Conservation (phyloP, 164 flowering plant species). For the Berberis vulgaris region DNA sequence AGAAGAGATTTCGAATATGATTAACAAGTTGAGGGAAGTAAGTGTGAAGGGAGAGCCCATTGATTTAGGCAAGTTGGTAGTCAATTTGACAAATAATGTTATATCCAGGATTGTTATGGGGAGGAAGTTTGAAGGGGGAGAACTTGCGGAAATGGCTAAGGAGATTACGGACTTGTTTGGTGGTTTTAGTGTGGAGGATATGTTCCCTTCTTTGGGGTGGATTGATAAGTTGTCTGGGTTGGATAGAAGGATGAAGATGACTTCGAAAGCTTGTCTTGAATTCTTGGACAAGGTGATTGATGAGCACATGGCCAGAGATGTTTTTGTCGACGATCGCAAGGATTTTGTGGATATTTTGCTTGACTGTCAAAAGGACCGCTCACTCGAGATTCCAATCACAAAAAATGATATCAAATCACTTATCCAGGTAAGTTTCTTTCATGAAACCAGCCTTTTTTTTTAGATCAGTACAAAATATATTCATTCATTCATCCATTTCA, state of each 20-base stretch:
- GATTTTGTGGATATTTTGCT: constrained; percentile 7
- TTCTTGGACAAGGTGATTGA: constrained; percentile 10
- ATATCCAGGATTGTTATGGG: constrained; percentile 6
- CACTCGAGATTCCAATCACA: not conserved
- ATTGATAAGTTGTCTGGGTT: constrained; percentile 8
- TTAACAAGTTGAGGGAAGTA: constrained; percentile 3
- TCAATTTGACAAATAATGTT: constrained; percentile 1
- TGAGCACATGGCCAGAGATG: not conserved
- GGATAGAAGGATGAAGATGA: constrained; percentile 1
- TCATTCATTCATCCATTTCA: not conserved
- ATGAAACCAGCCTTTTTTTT: not conserved
- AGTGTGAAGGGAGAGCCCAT: not conserved
- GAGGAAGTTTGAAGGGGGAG: not conserved
- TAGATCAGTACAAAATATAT: not conserved
- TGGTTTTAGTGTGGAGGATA: constrained; percentile 6
- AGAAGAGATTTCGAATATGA: constrained; percentile 15
- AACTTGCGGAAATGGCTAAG: constrained; percentile 3
- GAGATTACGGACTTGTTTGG: not conserved
- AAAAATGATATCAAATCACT: constrained; percentile 9
- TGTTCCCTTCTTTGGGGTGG: constrained; percentile 9
- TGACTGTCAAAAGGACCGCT: constrained; percentile 2
- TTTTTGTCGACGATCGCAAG: not conserved
- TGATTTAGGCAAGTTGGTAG: constrained; percentile 2
- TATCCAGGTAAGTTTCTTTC: not conserved
- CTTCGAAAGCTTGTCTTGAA: not conserved